These are phyloP conservation scores for Vickermania ingenoplastis DNA, from an alignment of 208 protist genomes.

Conservation along the genomic window DNA sequence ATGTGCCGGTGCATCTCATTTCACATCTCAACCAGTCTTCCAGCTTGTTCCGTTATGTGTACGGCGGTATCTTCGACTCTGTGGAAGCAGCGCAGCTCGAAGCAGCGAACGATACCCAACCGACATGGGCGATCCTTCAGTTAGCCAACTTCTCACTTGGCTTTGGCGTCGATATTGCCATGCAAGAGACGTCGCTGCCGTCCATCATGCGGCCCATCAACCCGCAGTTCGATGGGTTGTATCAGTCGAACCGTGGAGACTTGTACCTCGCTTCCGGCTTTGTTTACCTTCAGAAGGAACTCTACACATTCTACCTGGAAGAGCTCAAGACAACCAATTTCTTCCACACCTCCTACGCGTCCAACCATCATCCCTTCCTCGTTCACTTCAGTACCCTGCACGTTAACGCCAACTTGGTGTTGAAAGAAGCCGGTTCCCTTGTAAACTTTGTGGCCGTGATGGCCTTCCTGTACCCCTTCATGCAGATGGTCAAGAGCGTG, in stretches of 20 bases:
- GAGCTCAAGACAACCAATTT: too few species aligned
- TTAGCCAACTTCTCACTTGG: constrained; percentile 6
- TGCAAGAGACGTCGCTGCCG: constrained; percentile 42
- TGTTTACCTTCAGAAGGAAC: constrained; percentile 39
- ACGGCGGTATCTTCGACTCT: constrained; percentile 51
- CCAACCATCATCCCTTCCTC: too few species aligned
- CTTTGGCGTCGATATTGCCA: constrained; percentile 54
- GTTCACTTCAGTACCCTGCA: too few species aligned
- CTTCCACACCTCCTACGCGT: too few species aligned
- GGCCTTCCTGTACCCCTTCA: constrained; percentile 67
- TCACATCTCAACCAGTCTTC: constrained; percentile 17
- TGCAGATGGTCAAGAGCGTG: constrained; percentile 62
- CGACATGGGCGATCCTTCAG: constrained; percentile 28
- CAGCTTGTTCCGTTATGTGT: constrained; percentile 36
- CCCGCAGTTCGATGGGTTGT: constrained; percentile 32
- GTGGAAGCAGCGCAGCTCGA: constrained; percentile 29
- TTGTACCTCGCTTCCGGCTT: constrained; percentile 72
- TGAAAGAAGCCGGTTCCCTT: constrained; percentile 7
- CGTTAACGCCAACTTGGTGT: too few species aligned
- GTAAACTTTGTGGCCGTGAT: constrained; percentile 46
- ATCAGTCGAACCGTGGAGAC: constrained; percentile 35
- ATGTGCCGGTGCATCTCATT: constrained; percentile 25
- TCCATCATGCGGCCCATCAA: background rate
- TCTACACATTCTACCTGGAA: constrained; percentile 40
- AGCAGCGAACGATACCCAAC: background rate